Evolutionary conservation across 2,329 filamentous ascomycete species (phyloP).

Genomic region (Fusarium nodosum): DNA sequence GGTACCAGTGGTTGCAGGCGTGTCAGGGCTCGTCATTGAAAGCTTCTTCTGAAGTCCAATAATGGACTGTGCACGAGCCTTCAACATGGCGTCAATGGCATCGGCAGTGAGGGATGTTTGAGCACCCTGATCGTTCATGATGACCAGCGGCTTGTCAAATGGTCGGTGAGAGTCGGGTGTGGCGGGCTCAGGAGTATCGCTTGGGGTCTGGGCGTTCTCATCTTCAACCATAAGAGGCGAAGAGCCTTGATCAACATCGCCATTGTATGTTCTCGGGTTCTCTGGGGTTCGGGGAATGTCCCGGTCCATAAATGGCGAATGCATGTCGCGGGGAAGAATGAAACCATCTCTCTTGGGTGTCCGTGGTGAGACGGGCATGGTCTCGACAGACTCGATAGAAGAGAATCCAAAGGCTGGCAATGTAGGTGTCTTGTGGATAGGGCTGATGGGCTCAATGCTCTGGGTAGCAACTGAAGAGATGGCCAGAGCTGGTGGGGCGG

Average conservation of each 20-base stretch:
- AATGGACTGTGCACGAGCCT: constrained; percentile 54
- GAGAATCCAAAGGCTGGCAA: constrained; percentile 59
- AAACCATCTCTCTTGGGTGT: constrained; percentile 69
- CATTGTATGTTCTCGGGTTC: constrained; percentile 57
- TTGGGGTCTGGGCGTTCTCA: constrained; percentile 69
- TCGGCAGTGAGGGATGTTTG: constrained; percentile 88
- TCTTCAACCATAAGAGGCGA: constrained; percentile 73
- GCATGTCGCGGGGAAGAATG: constrained; percentile 65
- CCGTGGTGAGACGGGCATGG: constrained; percentile 61
- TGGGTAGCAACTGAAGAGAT: constrained; percentile 57
- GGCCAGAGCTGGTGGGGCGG: constrained; percentile 50
- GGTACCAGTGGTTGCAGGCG: constrained; percentile 55
- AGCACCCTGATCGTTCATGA: constrained; percentile 77
- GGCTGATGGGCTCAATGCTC: constrained; percentile 58
- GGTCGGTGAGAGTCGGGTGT: constrained; percentile 69
- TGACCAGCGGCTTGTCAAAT: constrained; percentile 62
- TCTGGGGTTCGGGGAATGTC: constrained; percentile 57
- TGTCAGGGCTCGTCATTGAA: constrained; percentile 54
- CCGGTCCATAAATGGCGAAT: constrained; percentile 49
- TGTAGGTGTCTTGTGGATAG: constrained; percentile 42
- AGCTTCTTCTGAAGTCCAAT: constrained; percentile 55
- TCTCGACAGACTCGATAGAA: constrained; percentile 61
- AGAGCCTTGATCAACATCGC: constrained; percentile 58
- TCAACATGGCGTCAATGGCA: constrained; percentile 82
- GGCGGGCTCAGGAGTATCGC: constrained; percentile 57